phyloP scores from a whole-genome alignment of 225 moss, liverwort and hornwort species.

The Neckera pumila region DNA sequence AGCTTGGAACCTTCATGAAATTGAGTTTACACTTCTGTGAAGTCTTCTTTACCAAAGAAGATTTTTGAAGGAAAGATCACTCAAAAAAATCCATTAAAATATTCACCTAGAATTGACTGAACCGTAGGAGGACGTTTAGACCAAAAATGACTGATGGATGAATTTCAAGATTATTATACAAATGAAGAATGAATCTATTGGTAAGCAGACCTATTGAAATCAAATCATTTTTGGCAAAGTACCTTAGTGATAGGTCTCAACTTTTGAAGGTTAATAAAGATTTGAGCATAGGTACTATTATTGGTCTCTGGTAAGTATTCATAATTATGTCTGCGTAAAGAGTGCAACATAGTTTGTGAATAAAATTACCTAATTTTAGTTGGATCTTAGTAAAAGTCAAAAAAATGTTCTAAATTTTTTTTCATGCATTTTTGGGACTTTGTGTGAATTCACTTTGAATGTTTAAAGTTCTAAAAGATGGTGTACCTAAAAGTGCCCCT shows the following conservation, averaged over 20 bases:
- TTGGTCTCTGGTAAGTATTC: background rate
- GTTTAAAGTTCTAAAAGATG: background rate
- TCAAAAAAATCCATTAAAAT: background rate
- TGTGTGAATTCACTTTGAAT: background rate
- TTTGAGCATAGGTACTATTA: background rate
- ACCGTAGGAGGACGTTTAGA: background rate
- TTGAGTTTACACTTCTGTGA: no score
- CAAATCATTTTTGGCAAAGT: accelerated
- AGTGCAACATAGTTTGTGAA: background rate
- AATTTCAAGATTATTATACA: background rate
- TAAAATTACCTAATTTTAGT: background rate
- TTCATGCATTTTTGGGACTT: background rate
- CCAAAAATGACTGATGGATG: background rate
- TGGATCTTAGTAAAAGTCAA: background rate
- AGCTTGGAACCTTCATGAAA: no score
- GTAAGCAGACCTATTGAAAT: no score
- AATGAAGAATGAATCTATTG: background rate
- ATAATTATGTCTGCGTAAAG: accelerated
- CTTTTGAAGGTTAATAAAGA: accelerated
- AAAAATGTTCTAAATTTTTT: background rate
- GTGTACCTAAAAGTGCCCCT: accelerated
- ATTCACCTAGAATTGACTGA: background rate
- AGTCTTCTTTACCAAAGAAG: no score
- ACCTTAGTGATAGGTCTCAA: accelerated
- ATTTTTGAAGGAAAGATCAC: accelerated